phyloP scores from a whole-genome alignment of 257 asterid genomes.

The Anisodus tanguticus region DNA sequence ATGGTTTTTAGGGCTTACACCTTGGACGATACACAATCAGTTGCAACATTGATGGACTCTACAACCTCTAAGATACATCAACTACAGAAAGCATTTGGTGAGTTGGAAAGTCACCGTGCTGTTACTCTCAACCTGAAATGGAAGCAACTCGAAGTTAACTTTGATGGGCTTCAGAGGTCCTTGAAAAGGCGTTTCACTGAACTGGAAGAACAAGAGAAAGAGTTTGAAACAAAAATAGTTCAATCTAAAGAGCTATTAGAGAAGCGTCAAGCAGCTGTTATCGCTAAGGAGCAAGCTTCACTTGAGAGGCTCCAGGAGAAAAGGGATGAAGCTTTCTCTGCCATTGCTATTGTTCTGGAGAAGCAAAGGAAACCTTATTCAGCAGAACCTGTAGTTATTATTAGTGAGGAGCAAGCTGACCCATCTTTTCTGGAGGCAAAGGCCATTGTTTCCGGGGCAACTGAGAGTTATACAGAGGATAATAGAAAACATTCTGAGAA shows the following conservation, averaged over 20 bases:
- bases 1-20: slow-evolving; percentile 37
- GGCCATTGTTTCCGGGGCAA: slow-evolving; percentile 42
- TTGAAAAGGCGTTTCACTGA: slow-evolving; percentile 70
- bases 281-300: slow-evolving; percentile 78
- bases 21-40: slow-evolving; percentile 72
- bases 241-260: slow-evolving; percentile 62
- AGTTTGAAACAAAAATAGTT: slow-evolving; percentile 54
- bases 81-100: slow-evolving; percentile 70
- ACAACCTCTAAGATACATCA: slow-evolving; percentile 77
- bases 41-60: slow-evolving; percentile 62
- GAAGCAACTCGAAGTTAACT: slow-evolving; percentile 59
- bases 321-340: slow-evolving; percentile 88
- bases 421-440: slow-evolving; percentile 46
- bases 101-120: slow-evolving; percentile 68
- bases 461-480: slow-evolving; percentile 40
- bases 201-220: slow-evolving; percentile 67
- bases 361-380: slow-evolving; percentile 50
- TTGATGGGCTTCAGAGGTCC: slow-evolving; percentile 67
- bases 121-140: slow-evolving; percentile 66
- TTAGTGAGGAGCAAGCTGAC: slow-evolving; percentile 48
- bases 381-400: slow-evolving; percentile 38
- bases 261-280: slow-evolving; percentile 64
- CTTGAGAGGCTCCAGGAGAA: slow-evolving; percentile 87
- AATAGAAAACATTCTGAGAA: slow-evolving; percentile 42
- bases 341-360: slow-evolving; percentile 68